Base-by-base conservation (phyloP, 179 eudicot species). In the Gypsophila paniculata region DNA sequence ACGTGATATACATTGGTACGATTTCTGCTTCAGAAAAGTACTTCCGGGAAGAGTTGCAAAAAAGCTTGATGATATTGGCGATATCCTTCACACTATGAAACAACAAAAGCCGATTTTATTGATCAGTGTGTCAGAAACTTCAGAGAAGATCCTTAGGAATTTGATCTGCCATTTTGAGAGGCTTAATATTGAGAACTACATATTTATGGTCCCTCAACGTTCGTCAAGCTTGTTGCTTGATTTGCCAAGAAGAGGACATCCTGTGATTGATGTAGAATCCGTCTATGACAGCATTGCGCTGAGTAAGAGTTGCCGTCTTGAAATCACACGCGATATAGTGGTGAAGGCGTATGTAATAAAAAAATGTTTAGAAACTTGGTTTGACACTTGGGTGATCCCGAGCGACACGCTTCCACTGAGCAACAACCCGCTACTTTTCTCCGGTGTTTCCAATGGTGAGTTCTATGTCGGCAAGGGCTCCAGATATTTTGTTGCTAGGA, bases 11-110 rank as follows among this genome's bases (percentile, higher is more conserved):
- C 85, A 80, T 68, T 90, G 99, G 97, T 95, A 88, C 71, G 96
- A 95, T 81, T 95, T 88, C 80, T 95, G 99, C 80, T 95, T 95
- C 81, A 86, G 76, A 81, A 78, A 84, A 86, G 88, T 92, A 55
- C 46, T 85, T 69, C 90, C 91, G 9, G 82, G 85, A 42, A 83
- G 97, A 82, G 73, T 84, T 68, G 87, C 84, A 46, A 82, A 72
- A 66, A 80, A 73, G 57, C 82, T 80, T 12, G 61, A 84, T 84
- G 91, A 90, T 61, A 76, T 92, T 17, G 80, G 66, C 49, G 67
- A 75, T 13, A 77, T 87, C 74, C 79, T 95, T 65, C 82, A 69
- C 55, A 84, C 90, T 52, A 80, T 82, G 82, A 87, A 79, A 82
- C 84, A 85, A 65, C 80, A 72, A 53, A 79, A 85, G 59, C 85